phyloP scores from a whole-genome alignment of 108 stramenopile genomes.

The Pseudonitzschia multistriata region DNA sequence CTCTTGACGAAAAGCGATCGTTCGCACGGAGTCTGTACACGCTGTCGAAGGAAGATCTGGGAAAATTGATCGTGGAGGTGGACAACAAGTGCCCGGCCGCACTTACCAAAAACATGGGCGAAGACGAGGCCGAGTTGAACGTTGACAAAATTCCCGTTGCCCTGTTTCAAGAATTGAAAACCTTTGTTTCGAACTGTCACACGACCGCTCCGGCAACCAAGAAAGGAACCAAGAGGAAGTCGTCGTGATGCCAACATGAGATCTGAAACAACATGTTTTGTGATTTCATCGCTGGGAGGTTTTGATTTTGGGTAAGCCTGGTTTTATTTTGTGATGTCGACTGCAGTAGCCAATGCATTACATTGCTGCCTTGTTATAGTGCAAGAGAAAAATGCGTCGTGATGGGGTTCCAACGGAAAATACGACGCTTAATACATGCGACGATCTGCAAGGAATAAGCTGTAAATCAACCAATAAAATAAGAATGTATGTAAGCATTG shows the following conservation, averaged over 20 bases:
- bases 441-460: neutral
- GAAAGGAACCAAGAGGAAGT: constrained; percentile 36
- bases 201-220: constrained; percentile 37
- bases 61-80: constrained; percentile 83
- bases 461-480: neutral
- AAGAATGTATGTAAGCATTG: neutral
- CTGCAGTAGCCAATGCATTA: no score
- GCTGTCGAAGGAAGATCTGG: constrained; percentile 88
- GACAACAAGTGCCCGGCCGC: constrained; percentile 89
- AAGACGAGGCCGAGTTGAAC: constrained; percentile 94
- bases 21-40: constrained; percentile 88
- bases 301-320: no score
- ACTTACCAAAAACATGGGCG: constrained; percentile 73
- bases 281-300: neutral
- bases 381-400: neutral
- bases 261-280: neutral
- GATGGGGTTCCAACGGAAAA: constrained; percentile 1
- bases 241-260: neutral
- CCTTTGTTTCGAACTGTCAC: constrained; percentile 24
- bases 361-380: neutral
- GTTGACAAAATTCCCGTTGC: constrained; percentile 83
- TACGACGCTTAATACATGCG: neutral
- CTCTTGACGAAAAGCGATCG: constrained; percentile 77
- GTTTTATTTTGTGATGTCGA: neutral
- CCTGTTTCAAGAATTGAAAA: constrained; percentile 72